Evolutionary conservation across 2,329 filamentous ascomycete species (phyloP).

Genomic region (Colletotrichum sp.): DNA sequence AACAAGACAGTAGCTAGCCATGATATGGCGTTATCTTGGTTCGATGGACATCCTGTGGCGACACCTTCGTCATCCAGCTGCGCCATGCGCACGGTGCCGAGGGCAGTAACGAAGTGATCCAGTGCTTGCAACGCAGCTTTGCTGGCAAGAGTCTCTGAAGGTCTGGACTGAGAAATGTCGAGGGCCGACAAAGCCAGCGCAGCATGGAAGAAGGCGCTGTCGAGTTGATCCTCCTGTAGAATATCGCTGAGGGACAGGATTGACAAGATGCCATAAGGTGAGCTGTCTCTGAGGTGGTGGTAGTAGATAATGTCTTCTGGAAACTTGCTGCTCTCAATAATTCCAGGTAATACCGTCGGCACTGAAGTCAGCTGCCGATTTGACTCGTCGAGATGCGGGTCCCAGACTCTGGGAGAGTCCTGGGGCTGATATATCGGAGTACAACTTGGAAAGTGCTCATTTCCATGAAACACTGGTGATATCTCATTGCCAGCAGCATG

Average conservation of each 20-base stretch:
- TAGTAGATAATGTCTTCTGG: conserved; percentile 4
- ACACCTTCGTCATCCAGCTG: neutral
- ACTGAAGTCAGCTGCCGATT: neutral
- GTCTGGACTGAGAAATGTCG: neutral
- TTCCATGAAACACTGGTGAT: neutral
- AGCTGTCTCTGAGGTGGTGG: neutral
- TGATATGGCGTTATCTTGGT: neutral
- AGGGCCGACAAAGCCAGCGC: neutral
- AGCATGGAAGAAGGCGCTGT: neutral
- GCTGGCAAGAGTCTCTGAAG: neutral
- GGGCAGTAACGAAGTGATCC: neutral
- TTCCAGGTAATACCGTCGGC: neutral
- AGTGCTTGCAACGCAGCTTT: conserved; percentile 2
- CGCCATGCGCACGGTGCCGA: neutral
- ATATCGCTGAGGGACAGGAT: neutral
- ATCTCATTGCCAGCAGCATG: neutral
- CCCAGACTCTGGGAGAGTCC: neutral
- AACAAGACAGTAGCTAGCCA: neutral
- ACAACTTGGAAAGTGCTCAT: neutral
- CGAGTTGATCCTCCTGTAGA: neutral
- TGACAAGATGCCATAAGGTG: neutral
- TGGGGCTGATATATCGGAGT: neutral
- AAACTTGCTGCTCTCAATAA: conserved; percentile 5
- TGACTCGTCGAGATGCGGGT: neutral
- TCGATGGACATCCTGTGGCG: neutral